Evolutionary conservation across 129 eudicot genomes (phyloP).

Genomic region (Centrapalus pauciflorus): DNA sequence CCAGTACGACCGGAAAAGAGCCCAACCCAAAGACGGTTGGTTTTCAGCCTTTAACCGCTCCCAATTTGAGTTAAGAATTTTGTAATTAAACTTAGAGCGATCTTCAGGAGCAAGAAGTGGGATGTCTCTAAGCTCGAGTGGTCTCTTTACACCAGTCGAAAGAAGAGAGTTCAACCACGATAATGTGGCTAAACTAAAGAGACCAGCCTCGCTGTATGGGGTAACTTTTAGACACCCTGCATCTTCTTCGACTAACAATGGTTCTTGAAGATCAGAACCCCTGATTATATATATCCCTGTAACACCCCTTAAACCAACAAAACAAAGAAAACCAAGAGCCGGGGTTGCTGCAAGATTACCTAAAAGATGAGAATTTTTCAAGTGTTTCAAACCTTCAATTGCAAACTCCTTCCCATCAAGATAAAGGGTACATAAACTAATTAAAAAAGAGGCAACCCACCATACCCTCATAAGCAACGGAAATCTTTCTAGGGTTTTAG

Average conservation of each 20-base stretch:
- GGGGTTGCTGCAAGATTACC: slow-evolving; percentile 56
- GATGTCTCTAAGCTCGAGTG: slow-evolving; percentile 80
- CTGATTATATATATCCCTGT: slow-evolving; percentile 57
- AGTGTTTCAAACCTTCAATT: slow-evolving; percentile 47
- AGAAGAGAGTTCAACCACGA: slow-evolving; percentile 86
- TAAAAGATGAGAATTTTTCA: slow-evolving; percentile 49
- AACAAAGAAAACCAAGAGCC: slow-evolving; percentile 61
- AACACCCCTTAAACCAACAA: slow-evolving; percentile 56
- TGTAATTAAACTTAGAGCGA: slow-evolving; percentile 74
- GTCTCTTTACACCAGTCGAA: slow-evolving; percentile 68
- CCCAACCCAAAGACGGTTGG: slow-evolving; percentile 77
- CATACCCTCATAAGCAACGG: slow-evolving; percentile 63
- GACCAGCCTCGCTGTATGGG: slow-evolving; percentile 69
- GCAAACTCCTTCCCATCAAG: slow-evolving; percentile 49
- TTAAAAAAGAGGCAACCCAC: slow-evolving; percentile 61
- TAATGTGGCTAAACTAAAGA: slow-evolving; percentile 70
- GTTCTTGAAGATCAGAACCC: slow-evolving; percentile 69
- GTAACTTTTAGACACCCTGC: slow-evolving; percentile 81
- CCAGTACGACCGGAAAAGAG: slow-evolving; percentile 71
- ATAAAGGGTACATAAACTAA: slow-evolving; percentile 51
- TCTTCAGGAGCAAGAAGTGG: slow-evolving; percentile 86
- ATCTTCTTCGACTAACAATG: slow-evolving; percentile 71
- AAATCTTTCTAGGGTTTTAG: slow-evolving; percentile 46
- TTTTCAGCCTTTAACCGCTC: slow-evolving; percentile 68
- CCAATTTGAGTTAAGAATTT: slow-evolving; percentile 66